Conservation (phyloP, 768 basidiomycete species). For the Kwoniella shandongensis region DNA sequence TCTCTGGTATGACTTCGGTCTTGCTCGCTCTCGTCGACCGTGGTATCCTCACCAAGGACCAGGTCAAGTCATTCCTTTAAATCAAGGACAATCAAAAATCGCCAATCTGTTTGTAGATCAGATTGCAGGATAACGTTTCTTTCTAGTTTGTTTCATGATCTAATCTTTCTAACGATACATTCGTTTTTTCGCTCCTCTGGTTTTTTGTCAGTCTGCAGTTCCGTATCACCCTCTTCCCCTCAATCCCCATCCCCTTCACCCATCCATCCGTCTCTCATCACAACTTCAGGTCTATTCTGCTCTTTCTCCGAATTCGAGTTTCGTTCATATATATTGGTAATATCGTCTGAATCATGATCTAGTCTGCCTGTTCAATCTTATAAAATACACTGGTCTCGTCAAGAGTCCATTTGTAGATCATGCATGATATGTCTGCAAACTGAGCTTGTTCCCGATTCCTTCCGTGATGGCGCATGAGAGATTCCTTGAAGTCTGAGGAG, state of each 20-base stretch:
- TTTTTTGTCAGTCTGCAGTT: background rate
- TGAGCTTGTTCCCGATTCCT: no score
- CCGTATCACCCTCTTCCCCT: constrained; percentile 4
- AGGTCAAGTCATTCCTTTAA: constrained; percentile 21
- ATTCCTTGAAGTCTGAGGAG: no score
- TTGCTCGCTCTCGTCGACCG: constrained; percentile 20
- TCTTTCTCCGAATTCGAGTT: background rate
- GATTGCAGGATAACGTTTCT: background rate
- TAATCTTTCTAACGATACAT: background rate
- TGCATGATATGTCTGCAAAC: no score
- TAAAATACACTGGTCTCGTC: no score
- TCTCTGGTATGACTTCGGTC: constrained; percentile 23
- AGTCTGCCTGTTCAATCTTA: no score
- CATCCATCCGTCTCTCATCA: background rate
- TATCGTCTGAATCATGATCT: no score
- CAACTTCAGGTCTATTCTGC: background rate
- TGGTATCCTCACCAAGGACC: constrained; percentile 21
- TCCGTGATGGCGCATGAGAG: no score
- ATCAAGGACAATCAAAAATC: background rate
- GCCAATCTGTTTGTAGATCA: background rate
- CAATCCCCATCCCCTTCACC: background rate
- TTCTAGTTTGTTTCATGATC: background rate
- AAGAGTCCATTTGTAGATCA: no score
- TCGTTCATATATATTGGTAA: no score
- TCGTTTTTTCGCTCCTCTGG: background rate